A percentile compares a stretch with the other conserved stretches of the same genome.
phyloP scores from a whole-genome alignment of 805 yeast species.

The Kazachstania martiniae region DNA sequence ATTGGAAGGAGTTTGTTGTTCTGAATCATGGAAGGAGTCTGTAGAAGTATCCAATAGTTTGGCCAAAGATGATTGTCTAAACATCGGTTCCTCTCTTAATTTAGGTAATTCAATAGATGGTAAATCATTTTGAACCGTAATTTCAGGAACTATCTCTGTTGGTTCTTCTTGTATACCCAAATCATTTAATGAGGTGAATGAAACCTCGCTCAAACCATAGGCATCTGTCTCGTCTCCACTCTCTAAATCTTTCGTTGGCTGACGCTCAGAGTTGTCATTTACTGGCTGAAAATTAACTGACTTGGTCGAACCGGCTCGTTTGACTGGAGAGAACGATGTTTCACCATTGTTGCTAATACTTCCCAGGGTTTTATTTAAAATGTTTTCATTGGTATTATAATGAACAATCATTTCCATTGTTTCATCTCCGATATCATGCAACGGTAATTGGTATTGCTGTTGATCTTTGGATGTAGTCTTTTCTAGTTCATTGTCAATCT shows the following conservation, averaged over 20 bases:
- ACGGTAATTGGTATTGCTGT: conserved; percentile 11
- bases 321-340: background rate
- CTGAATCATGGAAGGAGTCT: conserved; percentile 4
- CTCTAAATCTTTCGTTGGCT: background rate
- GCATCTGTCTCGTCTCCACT: background rate
- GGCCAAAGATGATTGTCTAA: conserved; percentile 1
- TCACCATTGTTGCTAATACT: background rate
- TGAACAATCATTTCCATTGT: conserved; percentile 25
- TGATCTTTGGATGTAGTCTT: conserved; percentile 5
- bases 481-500: conserved; percentile 23
- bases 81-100: too few species aligned
- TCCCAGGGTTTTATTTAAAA: background rate
- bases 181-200: too few species aligned
- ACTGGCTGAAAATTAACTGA: background rate
- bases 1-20: conserved; percentile 10
- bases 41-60: conserved; percentile 10
- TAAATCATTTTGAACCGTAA: background rate
- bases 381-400: conserved; percentile 15
- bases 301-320: background rate
- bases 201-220: background rate
- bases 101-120: too few species aligned
- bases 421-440: conserved; percentile 25
- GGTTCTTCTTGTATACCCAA: background rate
- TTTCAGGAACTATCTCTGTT: background rate
- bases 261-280: background rate